A percentile compares a stretch with the other conserved stretches of the same genome.
These are phyloP conservation scores for Urochloa ruziziensis DNA, from an alignment of 176 grass and related monocot genomes.

Conservation along the genomic window DNA sequence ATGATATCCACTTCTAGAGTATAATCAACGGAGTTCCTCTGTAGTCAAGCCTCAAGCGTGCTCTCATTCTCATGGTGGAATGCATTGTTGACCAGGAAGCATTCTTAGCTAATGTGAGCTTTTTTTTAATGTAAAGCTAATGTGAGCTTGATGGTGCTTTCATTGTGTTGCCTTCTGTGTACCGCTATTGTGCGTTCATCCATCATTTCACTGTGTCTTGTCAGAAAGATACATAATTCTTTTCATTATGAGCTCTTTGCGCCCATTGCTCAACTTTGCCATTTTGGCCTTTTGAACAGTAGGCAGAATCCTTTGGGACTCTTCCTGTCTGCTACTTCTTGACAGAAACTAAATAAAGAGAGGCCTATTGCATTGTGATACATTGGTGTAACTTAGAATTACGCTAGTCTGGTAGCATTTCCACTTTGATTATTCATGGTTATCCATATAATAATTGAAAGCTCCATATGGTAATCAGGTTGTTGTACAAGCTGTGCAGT, in stretches of 20 bases:
- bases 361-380: background rate
- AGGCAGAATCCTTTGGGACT: background rate
- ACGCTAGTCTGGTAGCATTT: background rate
- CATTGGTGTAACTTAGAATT: background rate
- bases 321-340: background rate
- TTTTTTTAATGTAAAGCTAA: no score
- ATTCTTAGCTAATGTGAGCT: background rate
- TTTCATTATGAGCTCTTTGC: background rate
- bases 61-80: background rate
- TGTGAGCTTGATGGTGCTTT: background rate
- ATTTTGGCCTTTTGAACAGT: background rate
- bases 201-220: background rate
- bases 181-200: background rate
- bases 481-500: conserved; percentile 83
- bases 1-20: background rate
- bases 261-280: background rate
- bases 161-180: background rate
- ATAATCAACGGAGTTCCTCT: background rate
- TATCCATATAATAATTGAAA: background rate
- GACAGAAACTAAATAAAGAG: background rate
- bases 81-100: background rate
- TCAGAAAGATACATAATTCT: background rate
- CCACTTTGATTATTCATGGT: background rate
- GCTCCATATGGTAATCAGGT: conserved; percentile 37
- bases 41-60: no score